Base-by-base conservation (phyloP, 2,329 filamentous ascomycete genomes). In the Verticillium klebahnii region DNA sequence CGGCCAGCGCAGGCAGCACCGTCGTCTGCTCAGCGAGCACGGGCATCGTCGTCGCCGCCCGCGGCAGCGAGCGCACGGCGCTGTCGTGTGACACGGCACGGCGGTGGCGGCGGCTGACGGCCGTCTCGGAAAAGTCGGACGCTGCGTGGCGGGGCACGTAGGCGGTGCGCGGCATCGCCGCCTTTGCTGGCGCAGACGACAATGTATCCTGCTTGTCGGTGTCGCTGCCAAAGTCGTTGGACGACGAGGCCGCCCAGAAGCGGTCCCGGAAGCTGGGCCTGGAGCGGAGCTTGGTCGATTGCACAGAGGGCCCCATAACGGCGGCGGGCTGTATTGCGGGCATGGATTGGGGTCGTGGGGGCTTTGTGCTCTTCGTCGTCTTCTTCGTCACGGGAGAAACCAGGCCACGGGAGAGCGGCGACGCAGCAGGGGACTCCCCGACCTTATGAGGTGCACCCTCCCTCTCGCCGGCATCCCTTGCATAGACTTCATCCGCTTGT, bases 141-240 rank as follows among this genome's bases (percentile, higher is more conserved):
- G 71, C 71, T 3, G 71, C 71, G 62, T 73, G 71, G 36, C 65
- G 68, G 17, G 71, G 70, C 29, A 69, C 62, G 45, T 72, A 72
- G 40, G 61, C 60, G 25, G 60, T 39, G 29, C 37, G 63, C 23
- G 50, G 57, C 32, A 40, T 37, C 34, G 64, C 23, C 23, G 58
- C 37, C 11, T 23, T 25, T 54, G 45, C 29, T 6, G 29, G 29
- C 29, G 29, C 29, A 11, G 62, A 32, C 54, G 58, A 19, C 25
- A 58, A 37, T 39, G 45, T 37, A n/a, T 29, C 36, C 9, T 23
- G 17, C 7, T 25, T 50, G 45, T 23, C n/a, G 19, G 11, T 32
- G 17, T 61, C 61, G 12, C 61, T 59, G 31, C 59, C 61, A 52
- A 66, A 64, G 52, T 64, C 59, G 19, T 66, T 64, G 50, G 62